phyloP scores from a whole-genome alignment of 2,329 filamentous ascomycete genomes.

The Cordyceps sp. region DNA sequence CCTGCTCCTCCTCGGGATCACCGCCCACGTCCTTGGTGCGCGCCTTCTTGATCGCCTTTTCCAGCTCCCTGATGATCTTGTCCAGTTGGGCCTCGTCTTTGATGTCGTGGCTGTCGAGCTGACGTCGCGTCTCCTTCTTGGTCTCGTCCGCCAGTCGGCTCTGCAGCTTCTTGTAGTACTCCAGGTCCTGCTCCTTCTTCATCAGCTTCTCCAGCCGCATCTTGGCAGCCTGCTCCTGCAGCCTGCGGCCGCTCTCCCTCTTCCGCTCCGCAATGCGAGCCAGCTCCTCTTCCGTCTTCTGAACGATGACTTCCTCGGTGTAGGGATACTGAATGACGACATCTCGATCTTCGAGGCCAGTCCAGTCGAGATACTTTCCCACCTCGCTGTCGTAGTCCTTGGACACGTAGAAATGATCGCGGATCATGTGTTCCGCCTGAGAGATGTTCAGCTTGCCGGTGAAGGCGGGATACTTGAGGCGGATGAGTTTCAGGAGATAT shows the following conservation, averaged over 20 bases:
- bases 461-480: slow-evolving; percentile 82
- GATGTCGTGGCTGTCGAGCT: slow-evolving; percentile 80
- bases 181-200: slow-evolving; percentile 86
- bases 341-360: slow-evolving; percentile 76
- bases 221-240: slow-evolving; percentile 94
- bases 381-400: slow-evolving; percentile 70
- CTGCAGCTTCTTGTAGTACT: slow-evolving; percentile 82
- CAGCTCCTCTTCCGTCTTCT: slow-evolving; percentile 91
- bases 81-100: slow-evolving; percentile 83
- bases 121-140: slow-evolving; percentile 78
- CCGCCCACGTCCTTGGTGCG: slow-evolving; percentile 86
- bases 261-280: slow-evolving; percentile 81
- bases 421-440: slow-evolving; percentile 76
- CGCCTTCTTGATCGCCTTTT: slow-evolving; percentile 76
- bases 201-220: slow-evolving; percentile 93
- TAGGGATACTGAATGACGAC: slow-evolving; percentile 84
- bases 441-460: slow-evolving; percentile 70
- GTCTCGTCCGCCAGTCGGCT: slow-evolving; percentile 53
- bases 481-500: slow-evolving; percentile 77
- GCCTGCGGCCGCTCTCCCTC: slow-evolving; percentile 76
- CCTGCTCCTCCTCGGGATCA: slow-evolving; percentile 62
- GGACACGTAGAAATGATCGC: slow-evolving; percentile 80
- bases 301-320: slow-evolving; percentile 74
- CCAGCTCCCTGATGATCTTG: slow-evolving; percentile 71
- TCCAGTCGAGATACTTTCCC: slow-evolving; percentile 69